These are phyloP conservation scores for Curvularia sp. DNA, from an alignment of 2,329 filamentous ascomycete genomes.

Conservation along the genomic window DNA sequence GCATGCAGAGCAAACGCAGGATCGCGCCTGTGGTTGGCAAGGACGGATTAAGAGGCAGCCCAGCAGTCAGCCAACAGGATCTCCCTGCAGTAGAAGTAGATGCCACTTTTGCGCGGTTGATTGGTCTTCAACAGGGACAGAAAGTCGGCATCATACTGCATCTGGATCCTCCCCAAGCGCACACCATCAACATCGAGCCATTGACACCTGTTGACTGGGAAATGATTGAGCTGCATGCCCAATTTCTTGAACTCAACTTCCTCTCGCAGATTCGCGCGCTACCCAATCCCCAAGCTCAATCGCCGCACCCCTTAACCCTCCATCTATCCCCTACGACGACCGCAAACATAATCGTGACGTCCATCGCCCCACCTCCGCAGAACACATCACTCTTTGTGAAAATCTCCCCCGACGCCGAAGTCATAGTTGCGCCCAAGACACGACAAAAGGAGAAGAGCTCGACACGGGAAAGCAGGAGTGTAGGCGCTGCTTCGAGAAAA, in stretches of 20 bases:
- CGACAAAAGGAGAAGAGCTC: slow-evolving; percentile 71
- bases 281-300: slow-evolving; percentile 75
- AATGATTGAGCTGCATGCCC: slow-evolving; percentile 96
- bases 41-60: slow-evolving; percentile 72
- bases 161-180: slow-evolving; percentile 85
- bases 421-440: slow-evolving; percentile 95
- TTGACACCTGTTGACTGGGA: slow-evolving; percentile 97
- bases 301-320: slow-evolving; percentile 81
- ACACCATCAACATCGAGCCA: slow-evolving; percentile 96
- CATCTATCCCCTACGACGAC: slow-evolving; percentile 96
- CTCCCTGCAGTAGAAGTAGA: slow-evolving; percentile 83
- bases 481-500: slow-evolving; percentile 78
- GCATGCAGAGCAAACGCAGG: slow-evolving; percentile 92
- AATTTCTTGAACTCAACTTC: slow-evolving; percentile 92
- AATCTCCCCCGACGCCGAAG: slow-evolving; percentile 91
- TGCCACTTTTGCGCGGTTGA: slow-evolving; percentile 76
- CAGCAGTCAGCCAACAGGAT: slow-evolving; percentile 74
- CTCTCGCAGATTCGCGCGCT: slow-evolving; percentile 90
- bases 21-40: slow-evolving; percentile 74
- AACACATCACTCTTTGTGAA: slow-evolving; percentile 82
- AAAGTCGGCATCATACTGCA: slow-evolving; percentile 77
- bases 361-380: slow-evolving; percentile 76
- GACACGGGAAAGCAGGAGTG: slow-evolving; percentile 78
- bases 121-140: slow-evolving; percentile 82
- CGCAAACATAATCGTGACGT: slow-evolving; percentile 86